These are phyloP conservation scores for Dillenia suffruticosa DNA, from an alignment of 164 flowering plant species.

Conservation along the genomic window DNA sequence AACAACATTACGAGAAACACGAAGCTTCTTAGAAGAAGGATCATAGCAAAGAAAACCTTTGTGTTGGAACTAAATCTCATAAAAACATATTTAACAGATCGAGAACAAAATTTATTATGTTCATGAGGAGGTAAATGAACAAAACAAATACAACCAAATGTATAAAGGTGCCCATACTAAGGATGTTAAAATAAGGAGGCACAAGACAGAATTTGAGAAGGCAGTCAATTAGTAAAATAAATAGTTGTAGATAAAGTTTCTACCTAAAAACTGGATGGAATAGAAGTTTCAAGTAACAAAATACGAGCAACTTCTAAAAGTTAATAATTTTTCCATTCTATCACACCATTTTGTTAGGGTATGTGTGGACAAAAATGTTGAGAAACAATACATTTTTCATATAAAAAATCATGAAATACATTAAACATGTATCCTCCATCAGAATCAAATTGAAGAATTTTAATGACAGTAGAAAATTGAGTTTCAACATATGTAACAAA, in stretches of 20 bases:
- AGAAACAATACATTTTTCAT: not conserved
- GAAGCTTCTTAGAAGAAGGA: conserved; percentile 1
- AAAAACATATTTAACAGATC: conserved; percentile 10
- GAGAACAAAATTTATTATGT: conserved; percentile 2
- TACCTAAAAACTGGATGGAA: conserved; percentile 7
- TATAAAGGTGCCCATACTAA: conserved; percentile 2
- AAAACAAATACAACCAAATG: conserved; percentile 18
- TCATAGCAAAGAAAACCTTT: conserved; percentile 16
- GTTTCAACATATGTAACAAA: conserved; percentile 8
- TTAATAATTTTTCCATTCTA: conserved; percentile 12
- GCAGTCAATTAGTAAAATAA: not conserved
- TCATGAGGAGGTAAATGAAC: conserved; percentile 14
- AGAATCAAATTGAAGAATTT: conserved; percentile 3
- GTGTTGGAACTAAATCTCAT: conserved; percentile 9
- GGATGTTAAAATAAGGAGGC: conserved; percentile 9
- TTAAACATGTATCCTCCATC: conserved; percentile 7
- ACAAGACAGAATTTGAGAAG: not conserved
- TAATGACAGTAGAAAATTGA: conserved; percentile 1
- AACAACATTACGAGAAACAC: conserved; percentile 1
- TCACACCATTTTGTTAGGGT: conserved; percentile 10
- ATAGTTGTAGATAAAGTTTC: conserved; percentile 4
- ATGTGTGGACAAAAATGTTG: conserved; percentile 8
- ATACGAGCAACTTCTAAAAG: conserved; percentile 5
- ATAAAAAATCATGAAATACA: conserved; percentile 1
- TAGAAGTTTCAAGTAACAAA: conserved; percentile 1